Evolutionary conservation across 2,329 filamentous ascomycete species (phyloP), one percentile per base, ranked within the genome.

Genomic region (Elsinoe fawcettii): DNA sequence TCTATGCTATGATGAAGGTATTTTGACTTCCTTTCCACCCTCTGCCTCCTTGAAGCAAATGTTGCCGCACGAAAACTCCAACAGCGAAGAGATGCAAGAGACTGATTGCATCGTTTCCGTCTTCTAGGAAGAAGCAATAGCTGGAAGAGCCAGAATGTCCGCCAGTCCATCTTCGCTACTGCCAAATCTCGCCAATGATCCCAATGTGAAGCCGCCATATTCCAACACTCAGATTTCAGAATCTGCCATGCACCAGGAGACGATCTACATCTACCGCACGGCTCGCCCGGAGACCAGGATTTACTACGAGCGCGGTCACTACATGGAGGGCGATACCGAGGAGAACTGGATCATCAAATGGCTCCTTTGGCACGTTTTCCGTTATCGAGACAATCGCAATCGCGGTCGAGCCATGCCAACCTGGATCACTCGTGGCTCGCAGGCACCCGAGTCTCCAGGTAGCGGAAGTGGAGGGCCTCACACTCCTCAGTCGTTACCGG

Each of bases 261-360:
- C 75, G 34, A 55, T 75, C 55, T 67, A 65, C 27, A 71, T 77
- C 46, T 76, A 73, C 60, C 64, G 65, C 5, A 61, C 63, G 12
- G 73, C 75, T n/a, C 67, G 69, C 5, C 63, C 63, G 1, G 65
- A 71, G 14, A 76, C 75, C 5, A 66, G 63, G 47, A 63, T 65
- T 1, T 71, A 71, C 47, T 78, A 76, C 60, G 69, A 73, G 16
- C 64, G 70, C 47, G 76, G 75, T 12, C 67, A 67, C 23, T 74
- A 74, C 56, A 65, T 63, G 16, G 71, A 71, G 51, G 69, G 68
- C 8, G 67, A 71, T 8, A 71, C 71, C 43, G 72, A 76, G 60
- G 72, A 74, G 61, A 78, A 78, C 57, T 78, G 76, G 76, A 73
- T 78, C 36, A 76, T 76, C 27, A 68, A 73, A n/a, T 78, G 76